A percentile compares a stretch with the other conserved stretches of the same genome.
Conservation (phyloP, 2,329 filamentous ascomycete species). For the Setomelanomma holmii region DNA sequence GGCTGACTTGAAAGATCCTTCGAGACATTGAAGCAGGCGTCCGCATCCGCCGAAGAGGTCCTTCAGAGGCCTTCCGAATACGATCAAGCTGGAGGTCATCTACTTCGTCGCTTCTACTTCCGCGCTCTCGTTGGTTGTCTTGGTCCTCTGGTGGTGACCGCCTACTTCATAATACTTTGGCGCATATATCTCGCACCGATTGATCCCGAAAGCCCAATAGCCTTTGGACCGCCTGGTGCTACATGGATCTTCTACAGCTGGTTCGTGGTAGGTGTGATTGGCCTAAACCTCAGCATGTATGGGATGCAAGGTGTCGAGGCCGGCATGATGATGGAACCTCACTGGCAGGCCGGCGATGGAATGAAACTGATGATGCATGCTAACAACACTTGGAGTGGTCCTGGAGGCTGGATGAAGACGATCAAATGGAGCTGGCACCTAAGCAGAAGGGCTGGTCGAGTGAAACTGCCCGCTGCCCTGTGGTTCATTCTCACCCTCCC, state of each 20-base stretch:
- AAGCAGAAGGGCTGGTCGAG: background rate
- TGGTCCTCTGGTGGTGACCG: constrained; percentile 5
- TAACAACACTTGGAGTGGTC: constrained; percentile 15
- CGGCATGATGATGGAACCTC: constrained; percentile 14
- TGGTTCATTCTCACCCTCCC: constrained; percentile 11
- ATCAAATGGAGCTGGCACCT: constrained; percentile 9
- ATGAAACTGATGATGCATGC: constrained; percentile 18
- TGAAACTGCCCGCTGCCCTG: background rate
- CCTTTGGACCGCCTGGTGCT: constrained; percentile 10
- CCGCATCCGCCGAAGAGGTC: background rate
- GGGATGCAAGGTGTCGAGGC: constrained; percentile 14
- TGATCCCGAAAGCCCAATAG: background rate
- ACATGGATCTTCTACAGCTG: constrained; percentile 16
- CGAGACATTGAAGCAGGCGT: background rate
- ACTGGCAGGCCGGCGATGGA: constrained; percentile 9
- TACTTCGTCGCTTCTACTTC: constrained; percentile 8
- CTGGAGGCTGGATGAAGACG: constrained; percentile 14
- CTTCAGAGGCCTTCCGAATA: constrained; percentile 26
- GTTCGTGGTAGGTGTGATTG: constrained; percentile 14
- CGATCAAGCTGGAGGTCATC: constrained; percentile 18
- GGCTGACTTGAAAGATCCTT: background rate
- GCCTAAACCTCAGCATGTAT: constrained; percentile 13
- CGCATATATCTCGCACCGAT: constrained; percentile 9
- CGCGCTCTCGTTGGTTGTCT: constrained; percentile 10
- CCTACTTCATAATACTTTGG: constrained; percentile 15